phyloP scores from a whole-genome alignment of 306 rosid genomes.

The Trifolium pratense region DNA sequence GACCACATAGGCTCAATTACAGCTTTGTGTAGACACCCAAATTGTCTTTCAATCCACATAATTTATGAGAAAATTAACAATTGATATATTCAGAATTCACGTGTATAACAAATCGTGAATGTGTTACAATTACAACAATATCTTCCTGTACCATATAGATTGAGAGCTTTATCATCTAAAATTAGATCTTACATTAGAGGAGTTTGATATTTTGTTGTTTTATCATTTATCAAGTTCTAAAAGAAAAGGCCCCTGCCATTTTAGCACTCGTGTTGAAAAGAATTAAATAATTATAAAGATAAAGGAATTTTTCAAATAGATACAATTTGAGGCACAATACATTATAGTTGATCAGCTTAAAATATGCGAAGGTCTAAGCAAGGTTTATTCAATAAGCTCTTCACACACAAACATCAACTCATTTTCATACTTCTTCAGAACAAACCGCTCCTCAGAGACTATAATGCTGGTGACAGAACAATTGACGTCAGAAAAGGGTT shows the following conservation, averaged over 20 bases:
- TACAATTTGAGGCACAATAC: constrained; percentile 31
- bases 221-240: background rate
- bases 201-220: background rate
- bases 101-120: background rate
- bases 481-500: constrained; percentile 75
- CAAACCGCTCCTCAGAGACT: constrained; percentile 76
- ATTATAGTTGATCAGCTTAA: background rate
- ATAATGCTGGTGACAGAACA: constrained; percentile 77
- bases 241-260: background rate
- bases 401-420: constrained; percentile 75
- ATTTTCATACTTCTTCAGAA: constrained; percentile 81
- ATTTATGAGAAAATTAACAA: background rate
- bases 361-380: constrained; percentile 17
- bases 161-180: background rate
- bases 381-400: constrained; percentile 56
- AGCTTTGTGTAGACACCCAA: background rate
- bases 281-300: constrained; percentile 16
- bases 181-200: background rate
- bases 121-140: background rate
- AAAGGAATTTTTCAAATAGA: constrained; percentile 4
- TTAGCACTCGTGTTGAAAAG: constrained; percentile 13
- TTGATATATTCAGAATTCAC: background rate
- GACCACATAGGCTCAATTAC: background rate
- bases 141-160: background rate
- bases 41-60: background rate